Evolutionary conservation across 805 yeast genomes (phyloP), one percentile per base, ranked within the genome.

Genomic region (Yarrowia divulgata): DNA sequence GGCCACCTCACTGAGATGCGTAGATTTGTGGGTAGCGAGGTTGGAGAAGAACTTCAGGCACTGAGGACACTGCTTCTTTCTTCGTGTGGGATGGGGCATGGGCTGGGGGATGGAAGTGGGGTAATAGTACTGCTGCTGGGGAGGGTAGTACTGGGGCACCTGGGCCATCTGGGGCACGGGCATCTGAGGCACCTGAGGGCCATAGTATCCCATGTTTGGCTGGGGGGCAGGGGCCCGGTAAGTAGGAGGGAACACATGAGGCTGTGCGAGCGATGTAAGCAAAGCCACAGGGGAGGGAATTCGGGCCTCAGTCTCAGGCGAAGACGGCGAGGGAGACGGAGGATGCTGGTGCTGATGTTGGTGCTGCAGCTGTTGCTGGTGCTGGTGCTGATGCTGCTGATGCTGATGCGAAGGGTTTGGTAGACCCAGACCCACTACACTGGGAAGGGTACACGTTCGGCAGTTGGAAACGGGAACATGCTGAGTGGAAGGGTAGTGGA

Each of bases 1-100:
- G 16, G 87, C 82, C 23, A 87, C 85, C 12, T 89, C 90, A 68
- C 87, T 87, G 63, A 88, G 78, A 77, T 90, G 97, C 18, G 92
- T 90, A 0, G 93, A 85, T 77, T 87, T 87, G 78, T 90, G 97
- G 8, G 97, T 91, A 34, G 94, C 91, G 73, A 92, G 81, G 76
- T 92, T 93, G 69, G 91, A 86, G 77, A 89, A 93, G 75, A 81
- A 87, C 69, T 86, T 81, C 71, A 82, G 83, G 76, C 95, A 90
- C 68, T 85, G 86, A 0, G 90, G 88, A 75, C 95, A 90, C 78
- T 88, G 89, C 76, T 88, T 84, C 83, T 88, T 89, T 78, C 85
- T 86, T 69, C 91, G 71, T 12, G 68, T 63, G 23, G 68, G 68
- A 18, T 48, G 55, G 16, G 55, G 68, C 48, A 49, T 63, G 23